Percentiles rank a stretch among this genome's conserved stretches.
phyloP scores from a whole-genome alignment of 2,329 filamentous ascomycete species.

The Lachnellula suecica region DNA sequence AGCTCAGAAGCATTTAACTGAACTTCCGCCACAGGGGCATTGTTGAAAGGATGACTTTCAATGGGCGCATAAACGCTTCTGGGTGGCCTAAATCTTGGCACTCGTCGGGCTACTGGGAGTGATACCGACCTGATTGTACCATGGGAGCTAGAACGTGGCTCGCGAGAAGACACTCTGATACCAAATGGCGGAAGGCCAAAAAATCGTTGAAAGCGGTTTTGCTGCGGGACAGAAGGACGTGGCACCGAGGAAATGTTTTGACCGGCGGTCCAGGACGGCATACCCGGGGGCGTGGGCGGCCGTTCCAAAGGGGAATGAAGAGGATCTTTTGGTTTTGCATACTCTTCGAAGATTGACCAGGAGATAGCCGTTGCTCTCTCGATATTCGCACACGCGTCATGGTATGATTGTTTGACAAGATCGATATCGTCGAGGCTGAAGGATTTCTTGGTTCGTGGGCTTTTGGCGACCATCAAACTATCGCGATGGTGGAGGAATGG shows the following conservation, averaged over 20 bases:
- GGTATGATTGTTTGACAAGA: constrained; percentile 31
- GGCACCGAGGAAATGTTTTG: constrained; percentile 19
- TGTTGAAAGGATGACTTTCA: constrained; percentile 30
- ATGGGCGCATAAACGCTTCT: constrained; percentile 31
- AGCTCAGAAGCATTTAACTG: not conserved
- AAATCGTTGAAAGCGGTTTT: constrained; percentile 22
- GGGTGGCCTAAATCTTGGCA: constrained; percentile 30
- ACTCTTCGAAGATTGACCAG: constrained; percentile 26
- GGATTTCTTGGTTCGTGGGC: constrained; percentile 33
- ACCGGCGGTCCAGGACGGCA: constrained; percentile 34
- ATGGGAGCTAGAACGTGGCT: not conserved
- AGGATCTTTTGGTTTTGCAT: constrained; percentile 31
- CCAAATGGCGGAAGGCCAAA: constrained; percentile 19
- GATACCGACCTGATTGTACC: constrained; percentile 6
- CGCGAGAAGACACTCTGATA: constrained; percentile 7
- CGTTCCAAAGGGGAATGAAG: constrained; percentile 28
- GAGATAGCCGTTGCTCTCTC: constrained; percentile 17
- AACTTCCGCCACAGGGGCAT: constrained; percentile 19
- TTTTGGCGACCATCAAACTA: constrained; percentile 27
- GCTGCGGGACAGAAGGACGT: not conserved
- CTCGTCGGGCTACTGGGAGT: constrained; percentile 13
- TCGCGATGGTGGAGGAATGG: constrained; percentile 29
- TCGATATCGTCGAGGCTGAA: constrained; percentile 36
- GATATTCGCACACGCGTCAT: constrained; percentile 28
- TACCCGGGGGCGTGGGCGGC: constrained; percentile 31